Percentiles rank a stretch among this genome's conserved stretches.
These are phyloP conservation scores for Cytospora piceicola DNA, from an alignment of 2,329 filamentous ascomycete genomes.

Conservation along the genomic window DNA sequence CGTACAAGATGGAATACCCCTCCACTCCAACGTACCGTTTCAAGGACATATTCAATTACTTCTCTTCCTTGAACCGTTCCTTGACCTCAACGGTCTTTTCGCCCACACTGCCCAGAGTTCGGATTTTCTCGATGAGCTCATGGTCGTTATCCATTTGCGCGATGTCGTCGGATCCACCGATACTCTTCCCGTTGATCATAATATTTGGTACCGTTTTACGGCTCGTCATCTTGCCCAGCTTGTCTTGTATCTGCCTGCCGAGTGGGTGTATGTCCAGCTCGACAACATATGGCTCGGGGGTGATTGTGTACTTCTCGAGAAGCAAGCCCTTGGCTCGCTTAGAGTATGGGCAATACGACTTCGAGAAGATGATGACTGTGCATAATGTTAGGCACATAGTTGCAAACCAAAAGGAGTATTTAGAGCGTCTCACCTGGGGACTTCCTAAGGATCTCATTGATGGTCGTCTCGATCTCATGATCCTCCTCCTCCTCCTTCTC, in stretches of 20 bases:
- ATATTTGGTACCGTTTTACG: conserved; percentile 90
- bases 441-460: conserved; percentile 80
- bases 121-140: conserved; percentile 72
- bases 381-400: conserved; percentile 27
- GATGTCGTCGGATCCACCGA: conserved; percentile 90
- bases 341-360: conserved; percentile 88
- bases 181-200: conserved; percentile 82
- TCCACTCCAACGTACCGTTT: not conserved
- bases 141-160: conserved; percentile 69
- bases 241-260: conserved; percentile 72
- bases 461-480: conserved; percentile 68
- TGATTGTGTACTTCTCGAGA: conserved; percentile 81
- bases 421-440: conserved; percentile 69
- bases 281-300: conserved; percentile 81
- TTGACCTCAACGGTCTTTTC: conserved; percentile 64
- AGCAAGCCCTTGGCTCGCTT: conserved; percentile 84
- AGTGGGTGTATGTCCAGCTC: conserved; percentile 85
- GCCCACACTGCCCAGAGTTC: conserved; percentile 59
- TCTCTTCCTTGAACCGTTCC: conserved; percentile 47
- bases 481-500: conserved; percentile 59
- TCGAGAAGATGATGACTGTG: conserved; percentile 92
- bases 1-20: too few relatives aligned
- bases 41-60: not conserved
- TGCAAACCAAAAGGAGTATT: conserved; percentile 18
- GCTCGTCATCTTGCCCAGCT: conserved; percentile 73